Base-by-base conservation (phyloP, 352 stramenopile genomes). In the Plasmopara viticola region DNA sequence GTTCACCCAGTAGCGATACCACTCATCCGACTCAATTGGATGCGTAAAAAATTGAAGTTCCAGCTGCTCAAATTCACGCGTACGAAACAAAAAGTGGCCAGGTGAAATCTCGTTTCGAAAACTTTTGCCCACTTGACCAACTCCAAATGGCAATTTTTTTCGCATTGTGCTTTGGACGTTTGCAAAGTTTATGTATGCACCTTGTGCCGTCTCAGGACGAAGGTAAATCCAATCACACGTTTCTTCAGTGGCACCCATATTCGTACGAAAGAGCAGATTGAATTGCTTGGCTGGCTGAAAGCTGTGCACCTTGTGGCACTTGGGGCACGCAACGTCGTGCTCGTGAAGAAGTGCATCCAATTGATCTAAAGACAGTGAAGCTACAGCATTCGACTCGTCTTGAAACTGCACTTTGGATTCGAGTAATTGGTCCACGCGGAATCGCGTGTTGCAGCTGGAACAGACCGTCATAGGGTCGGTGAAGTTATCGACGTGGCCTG, bases 71-170 rank as follows among this genome's bases (percentile, higher is more conserved):
- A 99, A 99, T 77, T 99, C 96, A 31, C 95, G 80, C 48, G 79
- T 97, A 48, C 95, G 91, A 63, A 99, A 99, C 47, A 99, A 79
- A 60, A 98, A 99, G 54, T 98, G 96, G 6, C 94, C 74, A 0
- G 95, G 93, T 9, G 93, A 98, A 60, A 99, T 98, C 74, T 99
- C 96, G 60, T 99, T 99, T 15, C 96, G 85, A 68, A 99, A 99
- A 47, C 94, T 96, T 65, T 98, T 99, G 56, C 96, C 96, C 66
- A 99, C 96, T 60, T 98, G 95, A 0, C 92, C 95, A 52, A 98
- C 95, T 12, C 95, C 95, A 59, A 98, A 98, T 15, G 95, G 95
- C 48, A 95, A 65, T 34, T 98, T 98, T 64, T 87, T 84, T 31
- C 95, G 75, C 62, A 90, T 90, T 5, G 89, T 94, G 41, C 70